phyloP scores from a whole-genome alignment of 352 stramenopile species.

The Pythium angustatum region DNA sequence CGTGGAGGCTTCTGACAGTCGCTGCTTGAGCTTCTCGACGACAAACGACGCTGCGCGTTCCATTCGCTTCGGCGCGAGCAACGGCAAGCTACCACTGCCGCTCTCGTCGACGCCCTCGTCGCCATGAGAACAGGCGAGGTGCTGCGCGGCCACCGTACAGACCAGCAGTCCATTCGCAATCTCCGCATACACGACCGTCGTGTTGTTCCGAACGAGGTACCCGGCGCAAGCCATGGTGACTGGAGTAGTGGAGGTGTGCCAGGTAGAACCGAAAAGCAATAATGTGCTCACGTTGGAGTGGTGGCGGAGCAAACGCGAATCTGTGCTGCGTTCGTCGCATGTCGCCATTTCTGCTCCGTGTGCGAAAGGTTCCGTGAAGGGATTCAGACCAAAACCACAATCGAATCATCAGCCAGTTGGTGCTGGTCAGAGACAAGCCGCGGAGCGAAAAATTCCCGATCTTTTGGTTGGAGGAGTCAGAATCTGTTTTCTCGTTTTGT shows the following conservation, averaged over 20 bases:
- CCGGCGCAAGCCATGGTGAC: conserved; percentile 62
- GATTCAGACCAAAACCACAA: conserved; percentile 25
- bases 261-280: background rate
- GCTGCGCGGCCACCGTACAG: conserved; percentile 33
- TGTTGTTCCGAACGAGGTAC: conserved; percentile 65
- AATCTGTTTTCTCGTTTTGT: conserved; percentile 19
- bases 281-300: background rate
- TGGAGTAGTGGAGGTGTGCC: background rate
- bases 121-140: background rate
- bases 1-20: conserved; percentile 25
- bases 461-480: conserved; percentile 1
- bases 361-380: conserved; percentile 19
- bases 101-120: conserved; percentile 1
- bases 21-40: conserved; percentile 20
- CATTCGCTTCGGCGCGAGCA: conserved; percentile 53
- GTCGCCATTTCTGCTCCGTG: background rate
- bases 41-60: conserved; percentile 7
- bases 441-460: conserved; percentile 4
- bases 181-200: conserved; percentile 55
- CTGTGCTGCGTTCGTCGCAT: too few relatives aligned
- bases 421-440: conserved; percentile 22
- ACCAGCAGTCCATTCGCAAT: conserved; percentile 54
- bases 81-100: conserved; percentile 34
- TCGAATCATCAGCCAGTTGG: conserved; percentile 22
- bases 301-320: conserved; percentile 22